Evolutionary conservation across 1,284 basidiomycete species (phyloP).

Genomic region (Ganoderma boninense): DNA sequence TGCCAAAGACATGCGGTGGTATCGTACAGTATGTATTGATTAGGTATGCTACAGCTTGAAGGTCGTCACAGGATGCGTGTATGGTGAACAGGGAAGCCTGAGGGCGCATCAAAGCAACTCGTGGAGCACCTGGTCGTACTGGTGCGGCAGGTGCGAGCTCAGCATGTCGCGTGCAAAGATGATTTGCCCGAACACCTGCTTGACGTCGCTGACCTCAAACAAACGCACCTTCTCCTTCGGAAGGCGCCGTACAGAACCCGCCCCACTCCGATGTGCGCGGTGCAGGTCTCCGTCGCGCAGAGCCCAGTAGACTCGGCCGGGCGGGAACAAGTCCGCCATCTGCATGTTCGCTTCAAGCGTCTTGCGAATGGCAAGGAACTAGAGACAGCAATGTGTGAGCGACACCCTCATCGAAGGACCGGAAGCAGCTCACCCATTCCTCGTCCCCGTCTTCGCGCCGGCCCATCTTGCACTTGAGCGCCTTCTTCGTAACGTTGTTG

Average conservation of each 20-base stretch:
- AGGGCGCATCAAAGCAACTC: conserved; percentile 50
- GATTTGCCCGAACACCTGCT: conserved; percentile 82
- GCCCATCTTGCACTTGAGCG: conserved; percentile 66
- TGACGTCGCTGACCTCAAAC: conserved; percentile 78
- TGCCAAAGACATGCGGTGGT: conserved; percentile 11
- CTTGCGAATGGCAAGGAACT: conserved; percentile 83
- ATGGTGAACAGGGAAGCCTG: background rate
- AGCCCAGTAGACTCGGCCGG: conserved; percentile 83
- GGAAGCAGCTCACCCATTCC: conserved; percentile 63
- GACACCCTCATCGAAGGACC: background rate
- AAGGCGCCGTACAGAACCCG: conserved; percentile 17
- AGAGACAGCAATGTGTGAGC: background rate
- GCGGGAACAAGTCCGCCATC: conserved; percentile 77
- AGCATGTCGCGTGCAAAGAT: conserved; percentile 86
- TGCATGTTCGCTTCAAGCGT: conserved; percentile 89
- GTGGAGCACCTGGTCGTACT: conserved; percentile 63
- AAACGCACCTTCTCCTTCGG: conserved; percentile 60
- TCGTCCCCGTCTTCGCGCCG: conserved; percentile 61
- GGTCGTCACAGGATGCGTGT: conserved; percentile 2
- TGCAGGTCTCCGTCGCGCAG: conserved; percentile 74
- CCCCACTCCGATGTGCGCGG: conserved; percentile 52
- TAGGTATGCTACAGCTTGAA: conserved; percentile 28
- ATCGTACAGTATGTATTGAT: conserved; percentile 24
- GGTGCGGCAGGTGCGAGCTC: conserved; percentile 57
- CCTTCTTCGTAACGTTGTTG: conserved; percentile 64